These are phyloP conservation scores for Stereocaulon alpinum DNA, from an alignment of 495 filamentous ascomycete genomes.

Conservation along the genomic window DNA sequence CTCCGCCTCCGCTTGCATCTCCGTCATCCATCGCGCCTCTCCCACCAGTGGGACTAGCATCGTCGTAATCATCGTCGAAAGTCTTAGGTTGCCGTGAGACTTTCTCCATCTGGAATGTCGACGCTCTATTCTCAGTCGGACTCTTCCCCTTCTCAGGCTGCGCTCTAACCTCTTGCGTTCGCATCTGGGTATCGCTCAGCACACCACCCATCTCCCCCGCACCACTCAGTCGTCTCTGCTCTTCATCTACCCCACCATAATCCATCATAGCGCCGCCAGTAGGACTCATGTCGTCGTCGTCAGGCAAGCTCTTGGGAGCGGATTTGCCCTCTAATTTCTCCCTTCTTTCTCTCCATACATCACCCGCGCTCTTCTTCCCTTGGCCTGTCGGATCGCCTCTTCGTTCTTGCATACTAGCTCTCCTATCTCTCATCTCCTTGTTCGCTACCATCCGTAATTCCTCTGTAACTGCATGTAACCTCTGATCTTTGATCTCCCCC, in stretches of 20 bases:
- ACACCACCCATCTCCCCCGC: neutral
- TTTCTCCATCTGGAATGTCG: conserved; percentile 14
- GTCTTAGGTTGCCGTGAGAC: conserved; percentile 8
- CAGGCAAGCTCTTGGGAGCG: no score
- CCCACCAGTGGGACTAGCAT: conserved; percentile 6
- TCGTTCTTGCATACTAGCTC: neutral
- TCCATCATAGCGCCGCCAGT: conserved; percentile 20
- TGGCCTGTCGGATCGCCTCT: conserved; percentile 12
- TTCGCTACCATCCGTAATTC: neutral
- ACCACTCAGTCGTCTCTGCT: neutral
- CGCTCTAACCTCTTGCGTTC: conserved; percentile 1
- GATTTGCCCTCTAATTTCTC: neutral
- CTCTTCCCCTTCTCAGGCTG: neutral
- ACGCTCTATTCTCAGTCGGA: conserved; percentile 3
- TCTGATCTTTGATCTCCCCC: conserved; percentile 13
- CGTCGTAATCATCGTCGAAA: conserved; percentile 11
- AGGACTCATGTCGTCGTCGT: conserved; percentile 19
- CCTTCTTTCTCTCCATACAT: conserved; percentile 1
- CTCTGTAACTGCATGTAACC: conserved; percentile 5
- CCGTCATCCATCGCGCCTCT: neutral
- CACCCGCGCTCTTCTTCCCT: conserved; percentile 10
- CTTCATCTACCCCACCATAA: neutral
- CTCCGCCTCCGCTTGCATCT: neutral
- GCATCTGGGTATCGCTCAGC: conserved; percentile 15
- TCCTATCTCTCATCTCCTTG: neutral